phyloP scores from a whole-genome alignment of 768 basidiomycete species.

The Coprinellus aureogranulatus region DNA sequence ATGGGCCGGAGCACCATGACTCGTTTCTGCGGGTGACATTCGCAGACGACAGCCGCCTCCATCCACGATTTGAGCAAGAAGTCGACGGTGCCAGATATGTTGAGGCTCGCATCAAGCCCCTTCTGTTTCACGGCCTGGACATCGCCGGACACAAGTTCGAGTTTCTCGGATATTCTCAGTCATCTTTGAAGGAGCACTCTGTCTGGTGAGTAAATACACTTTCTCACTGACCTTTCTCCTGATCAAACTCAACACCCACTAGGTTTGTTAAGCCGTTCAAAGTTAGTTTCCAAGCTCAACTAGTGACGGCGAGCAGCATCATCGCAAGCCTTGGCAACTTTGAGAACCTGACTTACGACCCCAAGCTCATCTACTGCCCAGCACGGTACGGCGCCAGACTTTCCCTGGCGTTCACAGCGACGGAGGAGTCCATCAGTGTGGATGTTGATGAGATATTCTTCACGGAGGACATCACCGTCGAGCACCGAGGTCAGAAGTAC shows the following conservation, averaged over 20 bases:
- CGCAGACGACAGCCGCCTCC: slow-evolving; percentile 13
- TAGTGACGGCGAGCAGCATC: slow-evolving; percentile 45
- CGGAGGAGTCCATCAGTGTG: slow-evolving; percentile 51
- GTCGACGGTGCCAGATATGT: slow-evolving; percentile 42
- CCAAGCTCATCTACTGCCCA: slow-evolving; percentile 52
- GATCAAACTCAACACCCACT: not conserved
- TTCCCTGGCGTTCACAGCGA: slow-evolving; percentile 74
- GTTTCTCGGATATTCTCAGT: slow-evolving; percentile 73
- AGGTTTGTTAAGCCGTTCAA: slow-evolving; percentile 66
- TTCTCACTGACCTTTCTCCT: not conserved
- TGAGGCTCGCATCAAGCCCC: slow-evolving; percentile 41
- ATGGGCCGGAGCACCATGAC: slow-evolving; percentile 11
- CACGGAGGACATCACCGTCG: slow-evolving; percentile 33
- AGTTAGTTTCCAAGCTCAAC: slow-evolving; percentile 17
- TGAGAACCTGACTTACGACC: slow-evolving; percentile 43
- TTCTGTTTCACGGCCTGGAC: slow-evolving; percentile 44
- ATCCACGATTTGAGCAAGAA: slow-evolving; percentile 14
- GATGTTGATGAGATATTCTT: slow-evolving; percentile 46
- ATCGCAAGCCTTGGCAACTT: slow-evolving; percentile 60
- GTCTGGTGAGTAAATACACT: slow-evolving; percentile 41
- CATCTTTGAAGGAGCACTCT: slow-evolving; percentile 68
- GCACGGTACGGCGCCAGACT: slow-evolving; percentile 73
- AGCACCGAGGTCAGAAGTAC: slow-evolving; percentile 29
- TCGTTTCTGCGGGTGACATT: slow-evolving; percentile 18
- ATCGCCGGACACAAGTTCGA: slow-evolving; percentile 56